Conservation (phyloP, 805 yeast genomes). For the Candida insectalens region DNA sequence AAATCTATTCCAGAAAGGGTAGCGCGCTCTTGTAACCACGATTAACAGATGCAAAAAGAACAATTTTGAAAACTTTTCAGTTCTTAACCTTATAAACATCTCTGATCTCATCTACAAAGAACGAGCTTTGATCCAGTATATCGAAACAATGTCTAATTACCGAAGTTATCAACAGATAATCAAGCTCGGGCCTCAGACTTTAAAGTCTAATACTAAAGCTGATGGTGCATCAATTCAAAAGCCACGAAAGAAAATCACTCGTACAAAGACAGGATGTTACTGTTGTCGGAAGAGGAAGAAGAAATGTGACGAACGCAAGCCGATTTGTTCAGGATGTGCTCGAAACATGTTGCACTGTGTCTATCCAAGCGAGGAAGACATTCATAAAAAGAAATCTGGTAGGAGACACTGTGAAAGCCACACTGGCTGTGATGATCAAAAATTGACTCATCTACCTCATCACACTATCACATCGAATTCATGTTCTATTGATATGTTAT, state of each 20-base stretch:
- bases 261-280: conserved; percentile 29
- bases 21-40: too few relatives aligned
- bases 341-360: conserved; percentile 25
- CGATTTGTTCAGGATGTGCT: conserved; percentile 26
- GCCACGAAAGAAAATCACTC: conserved; percentile 21
- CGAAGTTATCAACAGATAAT: conserved; percentile 25
- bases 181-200: conserved; percentile 12
- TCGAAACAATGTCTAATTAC: conserved; percentile 19
- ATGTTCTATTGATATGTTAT: conserved; percentile 1
- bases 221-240: conserved; percentile 2
- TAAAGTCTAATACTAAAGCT: too few relatives aligned
- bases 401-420: not conserved
- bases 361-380: conserved; percentile 19
- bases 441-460: not conserved
- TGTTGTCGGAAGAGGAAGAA: conserved; percentile 29
- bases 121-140: too few relatives aligned
- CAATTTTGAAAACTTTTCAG: too few relatives aligned
- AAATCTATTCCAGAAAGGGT: too few relatives aligned
- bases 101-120: too few relatives aligned
- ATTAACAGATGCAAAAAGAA: too few relatives aligned
- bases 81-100: too few relatives aligned
- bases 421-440: not conserved
- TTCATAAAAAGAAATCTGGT: conserved; percentile 4
- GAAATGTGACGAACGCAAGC: conserved; percentile 28
- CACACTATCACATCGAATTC: not conserved